Evolutionary conservation across 2,329 filamentous ascomycete genomes (phyloP).

Genomic region (Xylariaceae sp.): DNA sequence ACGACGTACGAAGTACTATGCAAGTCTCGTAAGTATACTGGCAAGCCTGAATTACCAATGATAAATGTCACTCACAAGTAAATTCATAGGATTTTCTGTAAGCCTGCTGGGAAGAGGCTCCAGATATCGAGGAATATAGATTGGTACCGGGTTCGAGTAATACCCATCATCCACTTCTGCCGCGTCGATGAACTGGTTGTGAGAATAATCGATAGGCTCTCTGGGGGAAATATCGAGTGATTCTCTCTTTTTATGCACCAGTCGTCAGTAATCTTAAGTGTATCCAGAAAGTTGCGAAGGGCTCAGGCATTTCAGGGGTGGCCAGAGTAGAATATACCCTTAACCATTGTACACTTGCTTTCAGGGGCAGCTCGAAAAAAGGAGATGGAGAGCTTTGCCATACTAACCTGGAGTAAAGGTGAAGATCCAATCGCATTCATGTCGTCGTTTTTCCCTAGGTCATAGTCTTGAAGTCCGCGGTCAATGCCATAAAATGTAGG

Average conservation of each 20-base stretch:
- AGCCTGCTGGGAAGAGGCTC: constrained; percentile 49
- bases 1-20: constrained; percentile 44
- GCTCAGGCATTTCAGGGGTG: neutral
- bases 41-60: neutral
- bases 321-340: neutral
- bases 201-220: constrained; percentile 31
- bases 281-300: neutral
- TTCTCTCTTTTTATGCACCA: constrained; percentile 15
- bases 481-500: constrained; percentile 63
- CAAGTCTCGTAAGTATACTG: constrained; percentile 24
- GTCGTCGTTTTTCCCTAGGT: constrained; percentile 68
- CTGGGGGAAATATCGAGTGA: constrained; percentile 27
- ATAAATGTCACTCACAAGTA: constrained; percentile 45
- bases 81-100: constrained; percentile 71
- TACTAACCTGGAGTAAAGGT: constrained; percentile 23
- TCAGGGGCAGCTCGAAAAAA: neutral
- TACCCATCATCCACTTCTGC: constrained; percentile 59
- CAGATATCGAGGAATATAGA: constrained; percentile 47
- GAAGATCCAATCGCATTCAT: constrained; percentile 51
- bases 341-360: neutral
- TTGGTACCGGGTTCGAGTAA: constrained; percentile 62
- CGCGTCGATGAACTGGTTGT: constrained; percentile 44
- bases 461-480: constrained; percentile 61
- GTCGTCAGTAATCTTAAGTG: neutral
- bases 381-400: neutral